phyloP scores from a whole-genome alignment of 768 basidiomycete genomes.

The Naganishia randhawae region DNA sequence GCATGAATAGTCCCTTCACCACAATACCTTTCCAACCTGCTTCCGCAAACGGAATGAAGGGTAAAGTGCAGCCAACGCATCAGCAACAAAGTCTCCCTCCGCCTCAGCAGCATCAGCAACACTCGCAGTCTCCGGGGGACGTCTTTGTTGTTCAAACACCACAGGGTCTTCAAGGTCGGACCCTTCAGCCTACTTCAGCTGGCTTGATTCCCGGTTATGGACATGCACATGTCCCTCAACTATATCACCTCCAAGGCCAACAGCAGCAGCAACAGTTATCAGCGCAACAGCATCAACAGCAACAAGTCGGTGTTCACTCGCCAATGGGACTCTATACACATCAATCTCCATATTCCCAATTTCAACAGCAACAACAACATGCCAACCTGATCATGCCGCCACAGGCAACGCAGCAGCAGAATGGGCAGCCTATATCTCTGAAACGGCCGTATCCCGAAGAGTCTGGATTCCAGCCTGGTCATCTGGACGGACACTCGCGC shows the following conservation, averaged over 20 bases:
- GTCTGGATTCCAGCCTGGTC: background rate
- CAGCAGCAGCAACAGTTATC: background rate
- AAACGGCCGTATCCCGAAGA: conserved; percentile 16
- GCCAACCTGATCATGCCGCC: background rate
- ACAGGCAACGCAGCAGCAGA: background rate
- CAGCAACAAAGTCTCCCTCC: background rate
- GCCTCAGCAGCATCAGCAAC: conserved; percentile 1
- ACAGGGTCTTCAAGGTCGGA: conserved; percentile 12
- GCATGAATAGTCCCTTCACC: conserved; percentile 11
- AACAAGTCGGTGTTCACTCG: background rate
- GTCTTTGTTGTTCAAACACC: conserved; percentile 19
- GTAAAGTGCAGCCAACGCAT: background rate
- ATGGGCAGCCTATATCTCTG: conserved; percentile 1
- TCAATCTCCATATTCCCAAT: conserved; percentile 9
- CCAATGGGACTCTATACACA: conserved; percentile 18
- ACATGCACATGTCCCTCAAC: conserved; percentile 10
- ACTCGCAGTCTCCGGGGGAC: conserved; percentile 14
- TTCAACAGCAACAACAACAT: conserved; percentile 11
- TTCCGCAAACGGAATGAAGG: background rate
- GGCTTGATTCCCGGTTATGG: conserved; percentile 18
- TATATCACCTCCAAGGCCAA: conserved; percentile 13
- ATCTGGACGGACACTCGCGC: background rate
- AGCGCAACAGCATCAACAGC: background rate
- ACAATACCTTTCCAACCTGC: conserved; percentile 17
- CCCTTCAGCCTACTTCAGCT: background rate